Base-by-base conservation (phyloP, 345 rosid species). In the Noccaea bulbosa region DNA sequence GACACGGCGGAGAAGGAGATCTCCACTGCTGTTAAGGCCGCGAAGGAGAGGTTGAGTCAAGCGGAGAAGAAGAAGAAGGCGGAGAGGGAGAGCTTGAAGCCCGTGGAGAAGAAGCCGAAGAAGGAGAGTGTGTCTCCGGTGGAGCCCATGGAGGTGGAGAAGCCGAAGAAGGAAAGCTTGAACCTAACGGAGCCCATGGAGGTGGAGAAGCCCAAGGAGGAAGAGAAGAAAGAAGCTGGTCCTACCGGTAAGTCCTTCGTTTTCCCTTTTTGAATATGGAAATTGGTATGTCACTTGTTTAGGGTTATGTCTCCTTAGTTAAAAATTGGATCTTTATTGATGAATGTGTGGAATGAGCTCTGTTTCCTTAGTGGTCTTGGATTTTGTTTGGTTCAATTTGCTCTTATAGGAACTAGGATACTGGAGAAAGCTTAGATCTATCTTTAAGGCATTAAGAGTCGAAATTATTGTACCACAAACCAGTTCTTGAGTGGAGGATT, bases 1-100 rank as follows among this genome's bases (percentile, higher is more conserved):
- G 88, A 81, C 58, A 49, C 87, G 24, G 87, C 85, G 10, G 97
- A 85, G 82, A 80, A 70, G 81, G 87, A 91, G 82, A 79, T 91
- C 75, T 52, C 60, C 8, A 70, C 80, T 22, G 80, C 78, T 56
- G 77, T 85, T 43, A 79, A 45, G 53, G 82, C 81, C 0, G 84
- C 83, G 0, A 77, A 64, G 50, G 61, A 73, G 75, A 61, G 59
- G 62, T 73, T 63, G 89, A 82, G 37, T 49, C 72, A 71, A 71
- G 75, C 68, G 5, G 75, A 54, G 62, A 68, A 62, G 68, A 67
- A 22, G 80, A 76, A 22, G 78, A 76, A 44, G 38, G 63, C 35
- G 53, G 61, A 35, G 33, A 79, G 40, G 71, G 74, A 72, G 70
- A 68, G 11, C 33, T 58, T 44, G 65, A 62, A 32, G 24, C 69